Base-by-base conservation (phyloP, 2,329 filamentous ascomycete genomes). In the Elsinoe necatrix region DNA sequence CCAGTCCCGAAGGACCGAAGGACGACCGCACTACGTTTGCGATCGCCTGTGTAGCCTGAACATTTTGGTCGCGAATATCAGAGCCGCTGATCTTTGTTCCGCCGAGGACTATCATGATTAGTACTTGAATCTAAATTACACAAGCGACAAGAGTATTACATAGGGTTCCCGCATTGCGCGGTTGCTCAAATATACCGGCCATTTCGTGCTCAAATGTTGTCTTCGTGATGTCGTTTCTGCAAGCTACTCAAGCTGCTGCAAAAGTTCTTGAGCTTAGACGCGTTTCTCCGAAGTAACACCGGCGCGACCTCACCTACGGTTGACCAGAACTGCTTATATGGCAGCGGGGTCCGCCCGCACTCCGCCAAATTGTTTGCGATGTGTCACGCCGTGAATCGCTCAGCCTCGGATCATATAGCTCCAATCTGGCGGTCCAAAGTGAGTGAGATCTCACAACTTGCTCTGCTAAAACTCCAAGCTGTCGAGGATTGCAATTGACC, bases 21-120 rank as follows among this genome's bases (percentile, higher is more conserved):
- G 93, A 98, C 74, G 89, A 95, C 79, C 95, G 97, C 73, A 98
- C 90, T 59, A 98, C 91, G 83, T 97, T 98, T 67, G 93, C 87
- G 68, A 98, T 97, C 59, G 92, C 90, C 72, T 96, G 90, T 45
- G 93, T 97, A 64, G 93, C 93, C 64, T 90, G 83, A 50, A 97
- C 93, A 79, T 96, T 97, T 75, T 97, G 91, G 71, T 98, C 93
- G 71, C 93, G 83, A 72, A 98, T 95, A 75, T 98, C 93, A 67
- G 89, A 80, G 64, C 93, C 93, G 65, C 89, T 95, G 74, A 97
- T 95, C 83, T 98, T 98, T 76, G 89, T 85, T 71, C 93, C 93
- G 66, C 93, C 93, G 62, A 98, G 82, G 78, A 98, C 81, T 84
- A 58, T 71, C 63, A 71, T 67, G 61, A 8, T 20, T 41, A 29